Percentiles rank a stretch among this genome's conserved stretches.
These are phyloP conservation scores for Globisporangium perplexum DNA, from an alignment of 352 stramenopile species.

Conservation along the genomic window DNA sequence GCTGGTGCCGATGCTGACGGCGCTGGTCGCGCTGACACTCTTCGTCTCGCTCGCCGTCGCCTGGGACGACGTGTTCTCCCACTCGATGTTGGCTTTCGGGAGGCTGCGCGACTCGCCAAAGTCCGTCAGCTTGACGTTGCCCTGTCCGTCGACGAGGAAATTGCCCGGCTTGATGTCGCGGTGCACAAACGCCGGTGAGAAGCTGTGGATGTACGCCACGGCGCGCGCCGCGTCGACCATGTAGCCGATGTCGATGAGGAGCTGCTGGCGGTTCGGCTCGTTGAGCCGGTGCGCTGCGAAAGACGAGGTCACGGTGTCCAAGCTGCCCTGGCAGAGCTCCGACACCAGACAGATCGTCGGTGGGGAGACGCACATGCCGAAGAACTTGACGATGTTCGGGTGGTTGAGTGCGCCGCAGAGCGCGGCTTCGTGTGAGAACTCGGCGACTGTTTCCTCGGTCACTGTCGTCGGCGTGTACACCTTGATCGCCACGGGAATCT, in stretches of 20 bases:
- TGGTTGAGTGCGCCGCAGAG: conserved; percentile 26
- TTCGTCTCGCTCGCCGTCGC: neutral
- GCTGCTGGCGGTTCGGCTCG: conserved; percentile 16
- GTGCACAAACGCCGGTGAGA: conserved; percentile 44
- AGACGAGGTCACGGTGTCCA: conserved; percentile 18
- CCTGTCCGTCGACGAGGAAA: conserved; percentile 33
- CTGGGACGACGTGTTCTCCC: conserved; percentile 1
- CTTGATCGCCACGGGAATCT: conserved; percentile 43
- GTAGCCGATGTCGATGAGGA: conserved; percentile 29
- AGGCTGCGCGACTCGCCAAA: conserved; percentile 24
- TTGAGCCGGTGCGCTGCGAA: conserved; percentile 10
- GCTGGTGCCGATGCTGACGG: neutral
- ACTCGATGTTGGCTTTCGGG: conserved; percentile 12
- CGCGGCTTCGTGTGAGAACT: conserved; percentile 41
- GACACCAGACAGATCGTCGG: conserved; percentile 48
- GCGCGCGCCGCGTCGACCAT: conserved; percentile 40
- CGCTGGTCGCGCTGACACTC: neutral
- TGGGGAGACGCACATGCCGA: conserved; percentile 71
- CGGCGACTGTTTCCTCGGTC: conserved; percentile 29
- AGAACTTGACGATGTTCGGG: conserved; percentile 81
- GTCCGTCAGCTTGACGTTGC: conserved; percentile 19
- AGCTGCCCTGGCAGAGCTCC: conserved; percentile 42
- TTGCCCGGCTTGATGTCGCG: conserved; percentile 55
- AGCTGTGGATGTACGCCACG: conserved; percentile 44
- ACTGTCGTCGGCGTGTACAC: conserved; percentile 55